A percentile compares a stretch with the other conserved stretches of the same genome.
phyloP scores from a whole-genome alignment of 495 filamentous ascomycete species.

The Aspergillus wentii region DNA sequence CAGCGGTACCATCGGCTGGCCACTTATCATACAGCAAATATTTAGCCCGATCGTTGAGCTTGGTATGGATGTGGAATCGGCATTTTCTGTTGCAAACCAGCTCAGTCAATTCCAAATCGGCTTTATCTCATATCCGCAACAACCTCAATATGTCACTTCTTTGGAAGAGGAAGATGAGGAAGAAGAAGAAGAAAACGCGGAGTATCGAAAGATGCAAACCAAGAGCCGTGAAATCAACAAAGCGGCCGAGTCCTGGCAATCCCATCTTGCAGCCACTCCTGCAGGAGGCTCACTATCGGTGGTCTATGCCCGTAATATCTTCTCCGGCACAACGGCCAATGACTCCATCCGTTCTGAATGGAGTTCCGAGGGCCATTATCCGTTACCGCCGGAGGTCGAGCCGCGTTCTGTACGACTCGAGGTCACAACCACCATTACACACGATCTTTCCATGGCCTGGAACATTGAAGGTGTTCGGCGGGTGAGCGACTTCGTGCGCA shows the following conservation, averaged over 20 bases:
- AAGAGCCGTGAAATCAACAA: constrained; percentile 18
- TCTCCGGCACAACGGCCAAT: constrained; percentile 30
- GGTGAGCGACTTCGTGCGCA: constrained; percentile 32
- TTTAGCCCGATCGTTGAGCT: constrained; percentile 17
- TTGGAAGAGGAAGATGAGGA: constrained; percentile 25
- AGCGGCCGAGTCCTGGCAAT: constrained; percentile 31
- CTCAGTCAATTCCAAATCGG: constrained; percentile 31
- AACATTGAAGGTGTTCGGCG: constrained; percentile 31
- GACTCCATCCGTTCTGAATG: constrained; percentile 33
- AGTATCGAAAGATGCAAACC: constrained; percentile 8
- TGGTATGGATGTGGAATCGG: constrained; percentile 16
- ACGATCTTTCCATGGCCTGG: constrained; percentile 28
- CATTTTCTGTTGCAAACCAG: constrained; percentile 14
- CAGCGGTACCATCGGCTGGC: constrained; percentile 33
- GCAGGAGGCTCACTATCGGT: constrained; percentile 21
- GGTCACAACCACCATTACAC: constrained; percentile 14
- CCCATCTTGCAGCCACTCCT: constrained; percentile 22
- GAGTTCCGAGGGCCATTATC: constrained; percentile 38
- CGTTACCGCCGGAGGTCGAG: constrained; percentile 23
- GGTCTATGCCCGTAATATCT: constrained; percentile 38
- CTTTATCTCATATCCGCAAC: constrained; percentile 21
- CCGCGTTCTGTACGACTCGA: constrained; percentile 34
- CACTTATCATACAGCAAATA: constrained; percentile 16
- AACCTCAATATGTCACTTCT: constrained; percentile 3
- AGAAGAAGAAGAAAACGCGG: constrained; percentile 19